Conservation (phyloP, 352 stramenopile genomes). For the Phytopythium vexans region DNA sequence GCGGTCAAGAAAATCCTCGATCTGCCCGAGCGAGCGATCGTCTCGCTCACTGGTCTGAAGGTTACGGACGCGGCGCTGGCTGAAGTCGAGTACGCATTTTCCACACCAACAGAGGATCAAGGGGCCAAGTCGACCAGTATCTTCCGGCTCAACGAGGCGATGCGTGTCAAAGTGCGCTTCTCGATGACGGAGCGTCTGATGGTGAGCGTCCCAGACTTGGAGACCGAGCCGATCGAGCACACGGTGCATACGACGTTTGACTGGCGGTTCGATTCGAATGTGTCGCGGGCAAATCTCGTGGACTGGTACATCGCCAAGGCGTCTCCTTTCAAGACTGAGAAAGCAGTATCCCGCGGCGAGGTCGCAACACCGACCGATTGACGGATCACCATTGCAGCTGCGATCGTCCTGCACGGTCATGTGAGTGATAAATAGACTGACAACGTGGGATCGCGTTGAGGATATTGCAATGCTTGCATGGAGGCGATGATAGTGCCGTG, state of each 20-base stretch:
- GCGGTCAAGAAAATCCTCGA: slow-evolving; percentile 15
- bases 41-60: slow-evolving; percentile 27
- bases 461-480: too few species aligned
- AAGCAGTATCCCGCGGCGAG: slow-evolving; percentile 5
- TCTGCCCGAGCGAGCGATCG: slow-evolving; percentile 9
- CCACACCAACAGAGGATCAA: slow-evolving; percentile 12
- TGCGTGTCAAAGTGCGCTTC: slow-evolving; percentile 37
- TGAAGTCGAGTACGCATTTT: slow-evolving; percentile 35
- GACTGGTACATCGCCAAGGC: slow-evolving; percentile 35
- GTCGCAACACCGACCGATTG: too few species aligned
- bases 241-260: slow-evolving; percentile 28
- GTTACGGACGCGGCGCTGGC: slow-evolving; percentile 20
- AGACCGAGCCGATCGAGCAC: slow-evolving; percentile 11
- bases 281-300: slow-evolving; percentile 29
- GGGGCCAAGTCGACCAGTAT: slow-evolving; percentile 25
- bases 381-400: too few species aligned
- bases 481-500: too few species aligned
- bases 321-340: slow-evolving; percentile 25
- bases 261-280: slow-evolving; percentile 44
- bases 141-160: slow-evolving; percentile 37
- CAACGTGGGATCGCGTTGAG: too few species aligned
- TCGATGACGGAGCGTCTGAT: slow-evolving; percentile 26
- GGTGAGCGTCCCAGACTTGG: slow-evolving; percentile 7
- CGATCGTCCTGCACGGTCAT: too few species aligned
- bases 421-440: too few species aligned